Conservation (phyloP, 2,329 filamentous ascomycete genomes). For the Aspergillus terreus region DNA sequence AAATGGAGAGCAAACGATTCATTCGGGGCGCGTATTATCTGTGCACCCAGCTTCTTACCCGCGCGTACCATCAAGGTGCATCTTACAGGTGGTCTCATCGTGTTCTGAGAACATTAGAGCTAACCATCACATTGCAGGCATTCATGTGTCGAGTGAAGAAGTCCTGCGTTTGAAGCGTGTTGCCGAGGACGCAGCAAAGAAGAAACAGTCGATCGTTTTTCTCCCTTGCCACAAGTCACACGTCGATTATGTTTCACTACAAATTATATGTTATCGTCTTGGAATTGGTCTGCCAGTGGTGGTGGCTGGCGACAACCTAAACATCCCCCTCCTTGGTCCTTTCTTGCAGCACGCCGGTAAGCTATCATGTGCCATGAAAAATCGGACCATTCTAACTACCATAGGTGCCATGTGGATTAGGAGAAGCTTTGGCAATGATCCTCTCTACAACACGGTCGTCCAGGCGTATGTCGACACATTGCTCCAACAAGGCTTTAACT, state of each 20-base stretch:
- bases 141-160: conserved; percentile 94
- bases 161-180: conserved; percentile 77
- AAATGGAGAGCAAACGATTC: conserved; percentile 92
- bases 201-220: conserved; percentile 95
- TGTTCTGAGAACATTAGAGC: background rate
- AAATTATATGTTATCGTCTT: conserved; percentile 91
- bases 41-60: conserved; percentile 77
- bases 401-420: conserved; percentile 89
- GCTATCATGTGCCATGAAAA: conserved; percentile 7
- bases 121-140: conserved; percentile 45
- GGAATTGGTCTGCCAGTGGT: conserved; percentile 86
- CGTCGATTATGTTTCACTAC: conserved; percentile 91
- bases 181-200: conserved; percentile 74
- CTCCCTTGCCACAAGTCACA: conserved; percentile 92
- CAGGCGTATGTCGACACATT: conserved; percentile 94
- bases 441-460: conserved; percentile 85
- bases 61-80: conserved; percentile 87
- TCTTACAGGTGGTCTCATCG: background rate
- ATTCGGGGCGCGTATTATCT: conserved; percentile 91
- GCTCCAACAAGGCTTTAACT: conserved; percentile 84
- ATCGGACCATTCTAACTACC: conserved; percentile 14
- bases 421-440: conserved; percentile 85
- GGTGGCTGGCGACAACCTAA: conserved; percentile 92
- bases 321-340: conserved; percentile 82
- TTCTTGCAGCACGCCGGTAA: conserved; percentile 87